Evolutionary conservation across 2,329 filamentous ascomycete genomes (phyloP).

Genomic region (Arthrobotrys iridis): DNA sequence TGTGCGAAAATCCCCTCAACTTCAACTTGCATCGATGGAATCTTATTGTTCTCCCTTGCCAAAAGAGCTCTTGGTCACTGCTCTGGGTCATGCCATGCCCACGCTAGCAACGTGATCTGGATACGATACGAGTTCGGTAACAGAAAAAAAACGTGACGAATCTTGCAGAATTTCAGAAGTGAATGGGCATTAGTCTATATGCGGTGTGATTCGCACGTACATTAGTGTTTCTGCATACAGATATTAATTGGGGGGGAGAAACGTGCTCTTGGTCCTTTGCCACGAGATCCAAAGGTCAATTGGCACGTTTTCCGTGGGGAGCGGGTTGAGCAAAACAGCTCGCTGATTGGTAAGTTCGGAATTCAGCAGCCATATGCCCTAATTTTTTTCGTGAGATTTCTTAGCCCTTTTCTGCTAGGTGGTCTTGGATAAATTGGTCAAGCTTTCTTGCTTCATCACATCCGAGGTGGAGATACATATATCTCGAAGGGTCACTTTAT

Average conservation of each 20-base stretch:
- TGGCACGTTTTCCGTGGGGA: conserved; percentile 4
- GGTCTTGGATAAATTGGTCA: conserved; percentile 29
- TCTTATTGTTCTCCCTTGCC: neutral
- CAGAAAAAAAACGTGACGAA: conserved; percentile 51
- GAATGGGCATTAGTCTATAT: neutral
- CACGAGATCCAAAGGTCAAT: conserved; percentile 35
- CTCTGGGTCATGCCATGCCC: conserved; percentile 31
- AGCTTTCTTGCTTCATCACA: conserved; percentile 9
- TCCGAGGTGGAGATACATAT: neutral
- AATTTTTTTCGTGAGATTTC: conserved; percentile 15
- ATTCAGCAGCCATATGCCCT: conserved; percentile 41
- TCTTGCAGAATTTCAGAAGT: conserved; percentile 31
- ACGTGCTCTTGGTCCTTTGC: conserved; percentile 36
- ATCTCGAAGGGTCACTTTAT: conserved; percentile 27
- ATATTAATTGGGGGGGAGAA: conserved; percentile 1
- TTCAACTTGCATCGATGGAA: conserved; percentile 2
- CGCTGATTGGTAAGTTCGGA: conserved; percentile 27
- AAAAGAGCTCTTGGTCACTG: neutral
- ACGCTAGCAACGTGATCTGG: conserved; percentile 51
- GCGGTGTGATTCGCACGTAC: conserved; percentile 12
- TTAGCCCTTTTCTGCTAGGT: neutral
- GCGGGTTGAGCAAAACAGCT: neutral
- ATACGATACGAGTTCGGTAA: conserved; percentile 19
- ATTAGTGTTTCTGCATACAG: conserved; percentile 13
- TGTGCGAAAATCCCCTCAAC: neutral